These are phyloP conservation scores for Willaertia magna DNA, from an alignment of 208 protist species.

Conservation along the genomic window DNA sequence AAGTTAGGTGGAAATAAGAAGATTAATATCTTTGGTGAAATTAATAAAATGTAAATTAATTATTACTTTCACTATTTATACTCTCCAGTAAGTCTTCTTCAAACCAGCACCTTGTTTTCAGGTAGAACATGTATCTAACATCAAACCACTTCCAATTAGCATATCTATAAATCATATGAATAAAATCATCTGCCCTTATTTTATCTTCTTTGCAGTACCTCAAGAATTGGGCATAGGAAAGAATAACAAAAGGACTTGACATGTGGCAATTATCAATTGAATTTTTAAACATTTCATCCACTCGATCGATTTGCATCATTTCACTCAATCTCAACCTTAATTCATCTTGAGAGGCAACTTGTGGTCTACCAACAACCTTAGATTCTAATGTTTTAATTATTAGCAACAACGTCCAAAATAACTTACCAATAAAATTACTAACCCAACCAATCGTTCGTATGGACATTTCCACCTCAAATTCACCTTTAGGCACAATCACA, in stretches of 20 bases:
- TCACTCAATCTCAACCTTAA: neutral
- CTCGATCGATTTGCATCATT: neutral
- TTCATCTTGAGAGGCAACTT: neutral
- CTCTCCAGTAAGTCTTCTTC: neutral
- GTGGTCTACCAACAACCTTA: neutral
- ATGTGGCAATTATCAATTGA: neutral
- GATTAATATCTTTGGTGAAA: neutral
- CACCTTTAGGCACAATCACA: neutral
- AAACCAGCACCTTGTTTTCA: neutral
- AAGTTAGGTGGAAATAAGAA: neutral
- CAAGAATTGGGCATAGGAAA: neutral
- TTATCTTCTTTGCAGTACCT: neutral
- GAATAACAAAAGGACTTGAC: neutral
- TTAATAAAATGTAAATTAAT: neutral
- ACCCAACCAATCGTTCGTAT: neutral
- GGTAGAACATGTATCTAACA: neutral
- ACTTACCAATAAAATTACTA: neutral
- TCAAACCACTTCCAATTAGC: neutral
- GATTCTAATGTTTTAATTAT: too few relatives aligned
- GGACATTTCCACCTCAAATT: neutral
- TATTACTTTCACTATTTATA: too few relatives aligned
- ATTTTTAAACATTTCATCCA: neutral
- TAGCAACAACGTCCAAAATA: too few relatives aligned
- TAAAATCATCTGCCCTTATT: neutral
- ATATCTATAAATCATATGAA: neutral